These are phyloP conservation scores for Penicillium olsonii DNA, from an alignment of 2,329 filamentous ascomycete genomes.

Conservation along the genomic window DNA sequence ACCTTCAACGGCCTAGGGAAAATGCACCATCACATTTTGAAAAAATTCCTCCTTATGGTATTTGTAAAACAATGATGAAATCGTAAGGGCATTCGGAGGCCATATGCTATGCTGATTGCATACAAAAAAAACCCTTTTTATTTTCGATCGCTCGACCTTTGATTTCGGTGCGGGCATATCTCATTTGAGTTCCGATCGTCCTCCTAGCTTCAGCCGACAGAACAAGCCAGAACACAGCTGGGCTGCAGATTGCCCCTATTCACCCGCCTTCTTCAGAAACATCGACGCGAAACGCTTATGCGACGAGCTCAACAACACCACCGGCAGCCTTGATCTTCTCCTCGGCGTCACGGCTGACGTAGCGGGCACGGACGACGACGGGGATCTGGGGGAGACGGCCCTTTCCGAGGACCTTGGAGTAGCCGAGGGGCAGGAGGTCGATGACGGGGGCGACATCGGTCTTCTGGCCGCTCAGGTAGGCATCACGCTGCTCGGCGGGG, in stretches of 20 bases:
- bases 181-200: conserved; percentile 32
- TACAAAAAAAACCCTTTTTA: conserved; percentile 37
- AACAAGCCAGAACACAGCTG: conserved; percentile 31
- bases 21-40: conserved; percentile 8
- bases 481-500: conserved; percentile 86
- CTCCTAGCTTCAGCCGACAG: conserved; percentile 32
- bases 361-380: conserved; percentile 90
- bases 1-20: background rate
- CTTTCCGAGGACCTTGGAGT: conserved; percentile 99
- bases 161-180: conserved; percentile 30
- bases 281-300: conserved; percentile 58
- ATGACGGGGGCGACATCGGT: conserved; percentile 94
- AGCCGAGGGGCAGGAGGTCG: conserved; percentile 95
- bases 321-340: conserved; percentile 98
- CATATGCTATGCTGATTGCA: conserved; percentile 38
- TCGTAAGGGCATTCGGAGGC: conserved; percentile 41
- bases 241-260: conserved; percentile 31
- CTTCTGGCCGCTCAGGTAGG: conserved; percentile 79
- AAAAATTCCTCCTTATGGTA: conserved; percentile 37
- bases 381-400: conserved; percentile 91
- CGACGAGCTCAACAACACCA: conserved; percentile 92
- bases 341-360: conserved; percentile 95
- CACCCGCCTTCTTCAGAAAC: conserved; percentile 30
- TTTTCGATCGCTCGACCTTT: conserved; percentile 35
- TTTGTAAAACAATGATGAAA: conserved; percentile 39